A percentile compares a stretch with the other conserved stretches of the same genome.
These are phyloP conservation scores for Populus davidiana DNA, from an alignment of 345 rosid genomes.

Conservation along the genomic window DNA sequence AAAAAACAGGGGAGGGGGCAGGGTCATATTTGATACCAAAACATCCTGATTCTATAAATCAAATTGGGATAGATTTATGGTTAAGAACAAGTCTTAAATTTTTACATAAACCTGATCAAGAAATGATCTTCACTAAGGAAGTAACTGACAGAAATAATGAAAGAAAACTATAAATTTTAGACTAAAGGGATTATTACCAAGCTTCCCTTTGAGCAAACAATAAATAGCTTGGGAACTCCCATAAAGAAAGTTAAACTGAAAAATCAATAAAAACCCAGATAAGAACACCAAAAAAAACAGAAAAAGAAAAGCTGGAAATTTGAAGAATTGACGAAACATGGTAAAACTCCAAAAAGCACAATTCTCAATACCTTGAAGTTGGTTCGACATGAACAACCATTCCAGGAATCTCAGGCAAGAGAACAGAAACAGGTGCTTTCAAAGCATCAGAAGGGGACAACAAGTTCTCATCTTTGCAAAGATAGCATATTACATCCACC, in stretches of 20 bases:
- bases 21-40: not conserved
- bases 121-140: not conserved
- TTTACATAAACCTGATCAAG: not conserved
- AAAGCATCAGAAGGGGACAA: conserved; percentile 53
- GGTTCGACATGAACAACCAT: conserved; percentile 63
- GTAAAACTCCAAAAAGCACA: not conserved
- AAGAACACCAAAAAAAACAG: conserved; percentile 4
- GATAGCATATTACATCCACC: conserved; percentile 84
- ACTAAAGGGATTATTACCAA: not conserved
- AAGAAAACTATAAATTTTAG: not conserved
- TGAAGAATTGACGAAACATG: too few relatives aligned
- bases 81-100: not conserved
- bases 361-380: conserved; percentile 52
- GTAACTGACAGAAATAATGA: not conserved
- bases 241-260: conserved; percentile 11
- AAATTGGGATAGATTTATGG: not conserved
- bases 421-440: conserved; percentile 57
- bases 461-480: conserved; percentile 51
- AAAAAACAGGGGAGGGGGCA: too few relatives aligned
- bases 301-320: not conserved
- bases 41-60: not conserved
- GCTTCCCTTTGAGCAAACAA: not conserved
- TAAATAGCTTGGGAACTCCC: conserved; percentile 8
- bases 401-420: conserved; percentile 44
- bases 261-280: not conserved